phyloP scores from a whole-genome alignment of 2,329 filamentous ascomycete genomes.

The Zymoseptoria tritici region DNA sequence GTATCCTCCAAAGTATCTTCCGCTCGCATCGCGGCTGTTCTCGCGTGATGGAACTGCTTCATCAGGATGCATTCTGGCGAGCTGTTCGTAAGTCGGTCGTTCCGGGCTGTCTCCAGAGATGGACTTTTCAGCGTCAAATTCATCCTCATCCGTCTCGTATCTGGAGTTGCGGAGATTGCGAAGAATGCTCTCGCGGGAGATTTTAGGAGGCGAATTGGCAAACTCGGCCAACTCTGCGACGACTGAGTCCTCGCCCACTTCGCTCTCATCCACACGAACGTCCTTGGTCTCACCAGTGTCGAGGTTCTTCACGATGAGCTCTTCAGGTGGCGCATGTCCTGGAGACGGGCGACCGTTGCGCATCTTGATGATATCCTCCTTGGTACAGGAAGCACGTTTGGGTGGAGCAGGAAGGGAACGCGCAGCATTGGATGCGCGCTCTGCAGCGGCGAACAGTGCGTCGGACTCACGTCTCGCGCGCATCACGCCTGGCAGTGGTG shows the following conservation, averaged over 20 bases:
- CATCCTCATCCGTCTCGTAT: slow-evolving; percentile 42
- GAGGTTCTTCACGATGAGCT: slow-evolving; percentile 24
- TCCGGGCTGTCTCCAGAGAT: slow-evolving; percentile 15
- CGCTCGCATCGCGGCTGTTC: slow-evolving; percentile 36
- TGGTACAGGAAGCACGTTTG: slow-evolving; percentile 57
- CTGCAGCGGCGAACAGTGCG: slow-evolving; percentile 60
- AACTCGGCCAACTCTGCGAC: slow-evolving; percentile 27
- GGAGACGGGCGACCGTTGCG: slow-evolving; percentile 15
- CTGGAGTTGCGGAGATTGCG: slow-evolving; percentile 67
- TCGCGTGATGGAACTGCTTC: slow-evolving; percentile 84
- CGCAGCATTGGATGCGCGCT: slow-evolving; percentile 60
- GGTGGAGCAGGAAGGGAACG: slow-evolving; percentile 68
- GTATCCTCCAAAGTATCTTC: slow-evolving; percentile 19
- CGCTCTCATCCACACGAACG: slow-evolving; percentile 14
- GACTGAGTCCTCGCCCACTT: slow-evolving; percentile 30
- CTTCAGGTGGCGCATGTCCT: slow-evolving; percentile 30
- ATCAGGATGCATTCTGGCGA: slow-evolving; percentile 67
- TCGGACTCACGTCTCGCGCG: slow-evolving; percentile 45
- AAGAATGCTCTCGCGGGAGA: slow-evolving; percentile 89
- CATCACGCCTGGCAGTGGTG: slow-evolving; percentile 67
- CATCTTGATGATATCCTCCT: slow-evolving; percentile 71
- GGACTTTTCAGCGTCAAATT: slow-evolving; percentile 45
- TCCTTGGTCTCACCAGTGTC: slow-evolving; percentile 22
- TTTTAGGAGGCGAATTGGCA: slow-evolving; percentile 54
- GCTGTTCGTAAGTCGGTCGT: slow-evolving; percentile 36